Evolutionary conservation across 2,329 filamentous ascomycete species (phyloP), one percentile per base, ranked within the genome.

Genomic region (Fusarium pseudocircinatum): DNA sequence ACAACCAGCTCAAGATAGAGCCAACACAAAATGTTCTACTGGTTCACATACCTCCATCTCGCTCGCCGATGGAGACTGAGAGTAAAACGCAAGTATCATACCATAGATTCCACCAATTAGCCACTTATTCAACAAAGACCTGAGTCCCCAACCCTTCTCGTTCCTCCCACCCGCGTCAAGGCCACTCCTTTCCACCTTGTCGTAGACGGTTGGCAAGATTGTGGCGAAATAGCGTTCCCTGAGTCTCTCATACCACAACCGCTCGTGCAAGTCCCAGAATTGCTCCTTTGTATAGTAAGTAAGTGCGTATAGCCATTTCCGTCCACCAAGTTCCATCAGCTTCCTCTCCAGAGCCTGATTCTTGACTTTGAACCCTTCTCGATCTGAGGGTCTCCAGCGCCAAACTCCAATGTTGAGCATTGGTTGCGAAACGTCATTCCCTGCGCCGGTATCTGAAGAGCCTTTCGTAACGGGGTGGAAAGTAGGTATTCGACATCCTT

Each of bases 291-390:
- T 87, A 78, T 95, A 95, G 81, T 94, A 95, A 0, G 92, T 91
- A 75, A 94, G 92, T 2, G 93, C 93, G 79, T 96, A 96, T 6
- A 96, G 83, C 91, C 93, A 95, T 82, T 96, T 96, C 83, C 92
- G 89, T 1, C 93, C 94, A 18, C 90, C 89, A 0, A 95, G 84
- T 47, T 88, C 85, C 20, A 82, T 82, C 3, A 94, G 85, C 72
- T 91, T 91, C 5, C 82, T 79, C 80, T 96, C 93, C 7, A 96
- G 84, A 40, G 83, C 85, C 6, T 91, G 87, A 78, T 96, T 96
- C 63, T 88, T 88, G 9, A 80, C 79, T 1, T 93, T 83, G 76
- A 94, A 94, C 15, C 85, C 83, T 1, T 79, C 77, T 24, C 79
- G 79, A 24, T 85, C 78, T 1, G 82, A 79, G 1, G 91, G 88